These are phyloP conservation scores for Fusarium scirpi DNA, from an alignment of 2,329 filamentous ascomycete genomes.

Conservation along the genomic window DNA sequence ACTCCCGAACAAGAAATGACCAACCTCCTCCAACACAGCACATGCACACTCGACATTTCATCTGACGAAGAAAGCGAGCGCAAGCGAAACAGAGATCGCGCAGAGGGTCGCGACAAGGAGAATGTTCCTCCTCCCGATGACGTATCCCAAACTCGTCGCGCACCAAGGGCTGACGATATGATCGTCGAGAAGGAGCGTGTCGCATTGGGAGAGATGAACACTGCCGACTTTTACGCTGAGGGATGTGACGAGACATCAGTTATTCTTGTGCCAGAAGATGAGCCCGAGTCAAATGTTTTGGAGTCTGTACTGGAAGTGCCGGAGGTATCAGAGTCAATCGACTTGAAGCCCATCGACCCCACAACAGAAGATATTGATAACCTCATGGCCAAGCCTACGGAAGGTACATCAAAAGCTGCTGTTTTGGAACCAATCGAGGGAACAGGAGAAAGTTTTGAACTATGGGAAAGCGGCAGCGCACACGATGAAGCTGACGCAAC, in stretches of 20 bases:
- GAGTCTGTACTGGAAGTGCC: constrained; percentile 3
- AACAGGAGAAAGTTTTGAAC: constrained; percentile 71
- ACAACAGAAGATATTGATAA: constrained; percentile 49
- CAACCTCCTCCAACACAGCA: constrained; percentile 92
- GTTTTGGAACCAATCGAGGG: constrained; percentile 68
- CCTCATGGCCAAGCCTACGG: constrained; percentile 54
- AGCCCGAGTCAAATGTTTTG: constrained; percentile 40
- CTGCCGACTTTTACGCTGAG: constrained; percentile 74
- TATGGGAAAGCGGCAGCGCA: constrained; percentile 77
- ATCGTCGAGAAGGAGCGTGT: constrained; percentile 72
- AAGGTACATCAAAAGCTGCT: constrained; percentile 58
- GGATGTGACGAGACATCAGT: constrained; percentile 73
- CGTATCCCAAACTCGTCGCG: constrained; percentile 65
- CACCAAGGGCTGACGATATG: constrained; percentile 62
- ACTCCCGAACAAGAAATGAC: constrained; percentile 90
- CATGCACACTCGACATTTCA: constrained; percentile 86
- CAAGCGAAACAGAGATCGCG: constrained; percentile 63
- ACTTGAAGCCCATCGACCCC: constrained; percentile 38
- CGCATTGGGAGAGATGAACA: constrained; percentile 75
- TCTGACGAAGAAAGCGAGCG: constrained; percentile 82
- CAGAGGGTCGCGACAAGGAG: constrained; percentile 84
- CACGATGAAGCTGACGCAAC: constrained; percentile 64
- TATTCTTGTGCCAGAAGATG: constrained; percentile 72
- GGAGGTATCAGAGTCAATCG: background rate
- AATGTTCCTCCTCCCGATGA: constrained; percentile 84